Base-by-base conservation (phyloP, 495 filamentous ascomycete species). In the Collariella sp. region DNA sequence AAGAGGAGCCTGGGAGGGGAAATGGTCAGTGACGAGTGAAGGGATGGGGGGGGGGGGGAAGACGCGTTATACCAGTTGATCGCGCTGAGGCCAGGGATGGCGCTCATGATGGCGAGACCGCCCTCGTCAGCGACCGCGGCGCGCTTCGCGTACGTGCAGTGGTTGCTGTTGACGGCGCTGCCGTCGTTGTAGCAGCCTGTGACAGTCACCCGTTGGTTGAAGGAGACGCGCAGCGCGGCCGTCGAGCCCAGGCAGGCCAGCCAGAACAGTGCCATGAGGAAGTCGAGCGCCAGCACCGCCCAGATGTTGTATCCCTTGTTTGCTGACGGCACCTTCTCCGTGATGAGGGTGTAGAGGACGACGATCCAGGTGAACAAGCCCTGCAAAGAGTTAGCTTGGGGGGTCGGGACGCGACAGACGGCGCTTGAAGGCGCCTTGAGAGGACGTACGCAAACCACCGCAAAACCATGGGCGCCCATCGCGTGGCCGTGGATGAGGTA, bases 201-300 rank as follows among this genome's bases (percentile, higher is more conserved):
- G 15, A 69, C 61, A 11, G 31, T 60, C 13, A 76, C 72, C 6
- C 50, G 16, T 0, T 54, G 20, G 2, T 41, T 63, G 62, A 76
- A 77, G 23, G 57, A 46, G n/a, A 63, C 66, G 15, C 74, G 67
- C 34, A 58, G 62, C 2, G 71, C 67, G 7, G 73, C 74, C 41
- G 67, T 70, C 31, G 70, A 63, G 24, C 67, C 74, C 61, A 77
- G 65, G n/a, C 67, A 71, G 4, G 73, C 67, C 19, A 77, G 61
- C 73, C 73, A 77, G 29, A 77, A 63, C 59, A 77, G 56, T 19
- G 69, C 65, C 67, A 77, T 69, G 24, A 76, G 57, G 24, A 65
- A 54, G 53, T 77, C 73, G 13, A 77, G 62, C 5, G 67, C 54
- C n/a, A 77, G 63, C 23, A 75, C 51, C 15, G 75, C 73, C 70